Conservation (phyloP, 805 yeast species). For the Martiniozyma abietophila region DNA sequence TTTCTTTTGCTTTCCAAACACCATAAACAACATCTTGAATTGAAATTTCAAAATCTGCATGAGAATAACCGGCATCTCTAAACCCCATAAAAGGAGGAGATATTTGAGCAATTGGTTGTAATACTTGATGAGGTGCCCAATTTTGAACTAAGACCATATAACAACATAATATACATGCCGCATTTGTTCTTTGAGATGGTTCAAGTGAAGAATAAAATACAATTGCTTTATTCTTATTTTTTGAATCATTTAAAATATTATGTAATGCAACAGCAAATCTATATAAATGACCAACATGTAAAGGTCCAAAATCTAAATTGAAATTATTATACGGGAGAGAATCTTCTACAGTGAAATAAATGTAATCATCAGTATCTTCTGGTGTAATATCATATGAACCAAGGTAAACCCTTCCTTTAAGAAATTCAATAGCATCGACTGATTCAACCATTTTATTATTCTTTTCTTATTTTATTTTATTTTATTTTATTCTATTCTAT, state of each 20-base stretch:
- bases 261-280: slow-evolving; percentile 93
- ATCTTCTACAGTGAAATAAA: slow-evolving; percentile 87
- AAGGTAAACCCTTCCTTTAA: slow-evolving; percentile 65
- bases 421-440: slow-evolving; percentile 29
- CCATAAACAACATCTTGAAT: slow-evolving; percentile 95
- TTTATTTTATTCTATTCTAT: too few relatives aligned
- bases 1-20: slow-evolving; percentile 94
- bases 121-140: slow-evolving; percentile 97
- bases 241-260: slow-evolving; percentile 78
- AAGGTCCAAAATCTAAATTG: slow-evolving; percentile 93
- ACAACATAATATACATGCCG: slow-evolving; percentile 89
- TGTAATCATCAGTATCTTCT: slow-evolving; percentile 61
- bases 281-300: slow-evolving; percentile 87
- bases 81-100: slow-evolving; percentile 93
- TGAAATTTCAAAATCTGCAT: slow-evolving; percentile 87
- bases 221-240: slow-evolving; percentile 78
- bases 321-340: slow-evolving; percentile 89
- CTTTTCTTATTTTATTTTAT: too few relatives aligned
- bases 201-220: slow-evolving; percentile 82
- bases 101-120: slow-evolving; percentile 87
- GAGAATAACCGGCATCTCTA: slow-evolving; percentile 95
- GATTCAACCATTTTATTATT: background rate
- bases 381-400: slow-evolving; percentile 85
- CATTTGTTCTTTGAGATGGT: slow-evolving; percentile 78
- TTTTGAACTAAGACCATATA: slow-evolving; percentile 92